Conservation (phyloP, 441 rosid genomes). For the Arabidopsis lyrata region DNA sequence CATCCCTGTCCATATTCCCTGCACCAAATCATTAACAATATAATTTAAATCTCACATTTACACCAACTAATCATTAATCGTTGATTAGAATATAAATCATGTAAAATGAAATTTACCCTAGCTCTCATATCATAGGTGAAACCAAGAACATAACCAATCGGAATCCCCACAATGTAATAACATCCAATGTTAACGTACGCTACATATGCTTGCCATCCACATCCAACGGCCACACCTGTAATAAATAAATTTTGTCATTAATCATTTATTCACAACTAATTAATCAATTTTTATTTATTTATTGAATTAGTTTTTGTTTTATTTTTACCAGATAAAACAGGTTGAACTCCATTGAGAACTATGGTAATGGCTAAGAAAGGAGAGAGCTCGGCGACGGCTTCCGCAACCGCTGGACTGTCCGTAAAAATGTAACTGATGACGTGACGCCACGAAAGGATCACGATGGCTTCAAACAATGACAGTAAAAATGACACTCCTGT, state of each 20-base stretch:
- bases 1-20: conserved; percentile 76
- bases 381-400: conserved; percentile 50
- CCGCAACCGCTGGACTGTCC: conserved; percentile 46
- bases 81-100: neutral
- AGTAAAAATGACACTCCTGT: conserved; percentile 52
- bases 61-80: conserved; percentile 9
- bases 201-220: conserved; percentile 81
- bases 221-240: conserved; percentile 72
- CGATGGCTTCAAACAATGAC: conserved; percentile 47
- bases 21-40: conserved; percentile 17
- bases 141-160: conserved; percentile 63
- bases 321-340: conserved; percentile 49
- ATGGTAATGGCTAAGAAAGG: conserved; percentile 49
- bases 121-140: conserved; percentile 62
- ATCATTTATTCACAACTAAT: neutral
- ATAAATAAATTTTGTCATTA: neutral
- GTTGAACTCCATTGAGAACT: conserved; percentile 48
- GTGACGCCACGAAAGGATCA: conserved; percentile 49
- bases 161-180: conserved; percentile 65
- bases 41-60: conserved; percentile 27
- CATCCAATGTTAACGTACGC: conserved; percentile 74
- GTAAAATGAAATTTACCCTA: conserved; percentile 44
- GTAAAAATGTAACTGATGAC: conserved; percentile 55
- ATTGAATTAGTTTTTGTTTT: neutral
- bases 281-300: neutral